Evolutionary conservation across 352 stramenopile genomes (phyloP).

Genomic region (Phytophthora sp.): DNA sequence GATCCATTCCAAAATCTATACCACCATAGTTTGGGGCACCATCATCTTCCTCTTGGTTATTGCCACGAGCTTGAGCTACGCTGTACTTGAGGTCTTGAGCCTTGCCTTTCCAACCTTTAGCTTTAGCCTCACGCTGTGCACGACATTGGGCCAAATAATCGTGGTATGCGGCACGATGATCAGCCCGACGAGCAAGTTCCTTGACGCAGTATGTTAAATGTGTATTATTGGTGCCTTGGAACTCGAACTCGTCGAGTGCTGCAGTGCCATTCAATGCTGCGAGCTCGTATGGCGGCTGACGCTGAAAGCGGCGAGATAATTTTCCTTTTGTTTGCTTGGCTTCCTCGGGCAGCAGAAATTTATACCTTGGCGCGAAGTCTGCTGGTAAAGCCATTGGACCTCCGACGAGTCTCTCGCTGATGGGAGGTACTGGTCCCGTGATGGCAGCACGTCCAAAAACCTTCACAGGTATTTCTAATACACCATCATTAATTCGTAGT

Average conservation of each 20-base stretch:
- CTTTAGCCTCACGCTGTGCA: constrained; percentile 37
- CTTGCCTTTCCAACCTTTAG: constrained; percentile 31
- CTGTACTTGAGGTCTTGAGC: constrained; percentile 54
- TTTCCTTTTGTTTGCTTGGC: constrained; percentile 64
- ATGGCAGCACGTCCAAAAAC: constrained; percentile 70
- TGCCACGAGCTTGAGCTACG: constrained; percentile 42
- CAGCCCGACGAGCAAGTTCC: constrained; percentile 67
- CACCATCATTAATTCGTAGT: constrained; percentile 53
- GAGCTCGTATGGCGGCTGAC: constrained; percentile 67
- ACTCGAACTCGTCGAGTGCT: constrained; percentile 81
- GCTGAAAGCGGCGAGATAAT: constrained; percentile 53
- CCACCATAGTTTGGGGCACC: constrained; percentile 24
- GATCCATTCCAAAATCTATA: constrained; percentile 64
- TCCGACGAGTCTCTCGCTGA: constrained; percentile 43
- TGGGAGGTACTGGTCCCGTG: constrained; percentile 44
- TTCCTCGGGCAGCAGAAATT: constrained; percentile 88
- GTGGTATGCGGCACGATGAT: constrained; percentile 76
- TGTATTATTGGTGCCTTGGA: constrained; percentile 84
- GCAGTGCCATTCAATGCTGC: constrained; percentile 73
- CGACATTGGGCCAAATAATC: constrained; percentile 64
- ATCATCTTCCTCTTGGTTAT: constrained; percentile 39
- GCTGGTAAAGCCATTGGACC: constrained; percentile 71
- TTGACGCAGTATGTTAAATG: constrained; percentile 89
- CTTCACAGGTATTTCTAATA: constrained; percentile 60
- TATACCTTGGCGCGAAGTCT: constrained; percentile 90